Evolutionary conservation across 2,329 filamentous ascomycete genomes (phyloP), one percentile per base, ranked within the genome.

Genomic region (Fusarium sp.): DNA sequence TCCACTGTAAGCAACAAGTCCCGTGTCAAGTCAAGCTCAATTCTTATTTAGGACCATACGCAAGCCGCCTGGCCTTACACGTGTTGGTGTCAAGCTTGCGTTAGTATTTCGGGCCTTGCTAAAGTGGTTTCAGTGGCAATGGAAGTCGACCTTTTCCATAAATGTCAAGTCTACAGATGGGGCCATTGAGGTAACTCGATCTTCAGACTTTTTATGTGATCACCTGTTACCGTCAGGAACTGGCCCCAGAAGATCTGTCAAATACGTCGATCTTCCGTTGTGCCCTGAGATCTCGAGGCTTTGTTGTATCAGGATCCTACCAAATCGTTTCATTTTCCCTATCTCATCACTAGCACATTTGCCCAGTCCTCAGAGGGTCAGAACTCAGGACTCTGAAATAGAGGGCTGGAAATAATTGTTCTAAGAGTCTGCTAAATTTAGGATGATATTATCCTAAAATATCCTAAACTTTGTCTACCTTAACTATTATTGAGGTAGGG

Each of bases 201-300:
- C 53, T 64, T 47, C 55, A 32, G 44, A 55, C 45, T 61, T 38
- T 59, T 42, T 24, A 30, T 41, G 24, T 39, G 39, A 28, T 58
- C 66, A 53, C 65, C 57, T 42, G 50, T 63, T 76, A 53, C 53
- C 32, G 64, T 51, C 66, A 69, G 48, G 61, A 68, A 73, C 69
- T 73, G 71, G 56, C 45, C 63, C 58, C n/a, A 44, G 54, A 42
- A 35, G 39, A 63, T 38, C 45, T 35, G 24, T 41, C 39, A 63
- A 22, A 30, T 30, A 3, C n/a, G 47, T 55, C 47, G 58, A 55
- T 63, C 63, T 24, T 63, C 58, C 30, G 41, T 42, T 48, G 15
- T 30, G 28, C 42, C n/a, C 41, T 36, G 47, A 30, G 32, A 38
- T 63, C 41, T 30, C 18, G 22, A 60, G 26, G 8, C 5, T n/a